Percentiles rank a stretch among this genome's conserved stretches.
Conservation (phyloP, 225 moss, liverwort and hornwort genomes). For the Thuidium tamariscinum region DNA sequence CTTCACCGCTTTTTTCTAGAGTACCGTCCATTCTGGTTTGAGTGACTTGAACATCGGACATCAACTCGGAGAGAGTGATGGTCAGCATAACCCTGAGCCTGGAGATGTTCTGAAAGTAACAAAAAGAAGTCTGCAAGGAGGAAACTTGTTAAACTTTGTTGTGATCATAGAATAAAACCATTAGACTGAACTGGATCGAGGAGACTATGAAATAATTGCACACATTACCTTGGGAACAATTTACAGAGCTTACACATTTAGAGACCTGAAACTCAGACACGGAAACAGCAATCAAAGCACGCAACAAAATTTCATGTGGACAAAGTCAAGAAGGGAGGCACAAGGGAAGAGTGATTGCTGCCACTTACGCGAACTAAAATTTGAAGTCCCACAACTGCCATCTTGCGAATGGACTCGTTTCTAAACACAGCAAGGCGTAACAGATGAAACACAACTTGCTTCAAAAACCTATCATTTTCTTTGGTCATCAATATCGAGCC, state of each 20-base stretch:
- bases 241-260: not conserved
- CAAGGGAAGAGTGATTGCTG: not conserved
- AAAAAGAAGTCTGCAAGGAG: conserved; percentile 78
- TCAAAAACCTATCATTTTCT: conserved; percentile 96
- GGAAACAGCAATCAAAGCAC: not conserved
- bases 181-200: not conserved
- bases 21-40: conserved; percentile 74
- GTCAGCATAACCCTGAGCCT: conserved; percentile 96
- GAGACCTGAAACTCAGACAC: not conserved
- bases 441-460: conserved; percentile 94
- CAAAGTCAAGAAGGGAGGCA: not conserved
- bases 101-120: conserved; percentile 72
- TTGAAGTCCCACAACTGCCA: conserved; percentile 94
- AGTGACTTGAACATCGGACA: conserved; percentile 99
- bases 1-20: conserved; percentile 90
- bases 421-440: conserved; percentile 91
- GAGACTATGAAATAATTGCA: not conserved
- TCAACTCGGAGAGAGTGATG: conserved; percentile 94
- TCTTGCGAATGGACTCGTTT: conserved; percentile 85
- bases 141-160: not conserved
- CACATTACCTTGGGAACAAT: not conserved
- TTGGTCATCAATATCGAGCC: conserved; percentile 88
- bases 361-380: conserved; percentile 82
- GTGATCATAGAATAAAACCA: not conserved
- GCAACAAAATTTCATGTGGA: not conserved